Evolutionary conservation across 1,284 basidiomycete genomes (phyloP), one percentile per base, ranked within the genome.

Genomic region (Afroboletus lepidellus): DNA sequence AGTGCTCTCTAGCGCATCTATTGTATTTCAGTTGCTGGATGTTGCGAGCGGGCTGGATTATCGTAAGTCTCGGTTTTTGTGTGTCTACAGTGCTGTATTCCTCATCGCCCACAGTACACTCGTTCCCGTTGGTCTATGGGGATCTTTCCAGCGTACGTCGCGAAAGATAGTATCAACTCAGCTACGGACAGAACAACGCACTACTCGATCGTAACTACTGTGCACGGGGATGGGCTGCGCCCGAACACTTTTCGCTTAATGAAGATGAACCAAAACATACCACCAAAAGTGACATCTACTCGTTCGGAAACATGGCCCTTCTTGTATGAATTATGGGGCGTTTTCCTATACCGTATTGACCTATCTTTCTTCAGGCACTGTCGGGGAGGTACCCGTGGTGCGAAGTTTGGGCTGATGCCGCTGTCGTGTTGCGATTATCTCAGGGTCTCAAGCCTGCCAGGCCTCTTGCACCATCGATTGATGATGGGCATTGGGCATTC

Each of bases 361-460:
- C 34, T 8, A 8, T 8, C 1, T 7, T 25, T 41, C n/a, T n/a
- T 41, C 9, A 39, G 37, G 37, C n/a, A n/a, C 3, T 41, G 4
- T 41, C 38, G 15, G 38, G 38, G 18, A 41, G 15, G 29, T 29
- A 41, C 5, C 25, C 25, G 15, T 41, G 25, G 41, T 41, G n/a
- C n/a, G 25, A 41, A 20, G 8, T 29, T 12, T n/a, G n/a, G 21
- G 9, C 25, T 11, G n/a, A 29, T 27, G 41, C 41, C 7, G 44
- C 41, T 13, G 36, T 60, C 21, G 2, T 49, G 13, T 20, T 46
- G 13, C 52, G 15, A 7, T 29, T 60, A n/a, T 42, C 43, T 13
- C 33, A 38, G 18, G 59, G 59, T 16, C 23, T 12, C 16, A 51
- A 58, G 7, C 59, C 59, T 9, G 13, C 12, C 12, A 32, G 59